Evolutionary conservation across 2,329 filamentous ascomycete genomes (phyloP).

Genomic region (Rugonectria rugulosa): DNA sequence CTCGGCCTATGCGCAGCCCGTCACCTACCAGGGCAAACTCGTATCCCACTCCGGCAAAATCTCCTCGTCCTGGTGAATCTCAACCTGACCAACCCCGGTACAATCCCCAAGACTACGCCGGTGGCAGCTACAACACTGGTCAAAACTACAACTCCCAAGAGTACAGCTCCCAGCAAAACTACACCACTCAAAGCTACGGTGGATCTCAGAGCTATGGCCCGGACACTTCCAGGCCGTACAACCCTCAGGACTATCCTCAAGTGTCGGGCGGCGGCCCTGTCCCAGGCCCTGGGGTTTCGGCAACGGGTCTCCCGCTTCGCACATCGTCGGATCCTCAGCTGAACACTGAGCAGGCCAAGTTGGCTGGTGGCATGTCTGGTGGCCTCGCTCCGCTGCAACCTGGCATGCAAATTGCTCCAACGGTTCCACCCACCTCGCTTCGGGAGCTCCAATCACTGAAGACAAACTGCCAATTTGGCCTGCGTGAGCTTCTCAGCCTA

Average conservation of each 20-base stretch:
- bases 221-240: constrained; percentile 6
- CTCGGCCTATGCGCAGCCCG: constrained; percentile 37
- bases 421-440: constrained; percentile 29
- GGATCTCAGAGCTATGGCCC: neutral
- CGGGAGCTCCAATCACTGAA: constrained; percentile 44
- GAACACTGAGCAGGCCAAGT: constrained; percentile 21
- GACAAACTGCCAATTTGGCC: constrained; percentile 45
- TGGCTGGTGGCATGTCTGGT: constrained; percentile 18
- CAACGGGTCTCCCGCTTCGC: constrained; percentile 30
- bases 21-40: constrained; percentile 30
- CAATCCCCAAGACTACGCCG: constrained; percentile 28
- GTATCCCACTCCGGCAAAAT: constrained; percentile 11
- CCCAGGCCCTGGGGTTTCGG: constrained; percentile 24
- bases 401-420: constrained; percentile 26
- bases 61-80: neutral
- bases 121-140: constrained; percentile 26
- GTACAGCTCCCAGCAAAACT: constrained; percentile 21
- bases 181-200: constrained; percentile 11
- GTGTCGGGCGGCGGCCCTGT: constrained; percentile 6
- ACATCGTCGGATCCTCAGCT: constrained; percentile 33
- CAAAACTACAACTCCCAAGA: constrained; percentile 26
- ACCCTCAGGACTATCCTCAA: constrained; percentile 36
- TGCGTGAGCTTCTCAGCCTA: constrained; percentile 47
- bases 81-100: constrained; percentile 24
- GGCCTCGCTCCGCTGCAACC: constrained; percentile 26